Percentiles rank a stretch among this genome's conserved stretches.
These are phyloP conservation scores for Malassezia globosa DNA, from an alignment of 1,284 basidiomycete species.

Conservation along the genomic window DNA sequence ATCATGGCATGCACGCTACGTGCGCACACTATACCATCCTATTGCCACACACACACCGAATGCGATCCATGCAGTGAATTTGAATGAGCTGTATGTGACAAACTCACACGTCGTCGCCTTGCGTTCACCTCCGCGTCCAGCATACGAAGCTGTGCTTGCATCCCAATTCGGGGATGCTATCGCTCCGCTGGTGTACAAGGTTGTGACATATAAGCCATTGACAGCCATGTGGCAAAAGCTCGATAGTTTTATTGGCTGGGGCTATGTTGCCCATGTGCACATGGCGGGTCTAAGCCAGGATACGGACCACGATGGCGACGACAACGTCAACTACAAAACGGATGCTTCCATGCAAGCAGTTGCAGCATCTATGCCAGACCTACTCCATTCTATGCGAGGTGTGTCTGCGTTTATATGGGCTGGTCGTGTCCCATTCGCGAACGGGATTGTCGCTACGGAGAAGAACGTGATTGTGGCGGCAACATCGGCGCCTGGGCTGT, in stretches of 20 bases:
- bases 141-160: conserved; percentile 4
- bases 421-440: conserved; percentile 4
- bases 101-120: conserved; percentile 61
- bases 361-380: no score
- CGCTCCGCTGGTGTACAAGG: neutral
- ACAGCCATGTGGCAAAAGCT: neutral
- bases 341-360: no score
- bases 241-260: conserved; percentile 5
- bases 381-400: no score
- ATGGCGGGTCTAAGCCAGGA: neutral
- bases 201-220: neutral
- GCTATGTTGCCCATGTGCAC: conserved; percentile 8
- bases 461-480: conserved; percentile 2
- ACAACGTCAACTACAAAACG: neutral
- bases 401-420: neutral
- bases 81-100: conserved; percentile 57
- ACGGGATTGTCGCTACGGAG: conserved; percentile 9
- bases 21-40: conserved; percentile 13
- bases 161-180: neutral
- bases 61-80: conserved; percentile 55
- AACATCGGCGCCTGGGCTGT: conserved; percentile 1
- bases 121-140: conserved; percentile 38
- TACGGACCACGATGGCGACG: neutral
- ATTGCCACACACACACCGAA: conserved; percentile 50
- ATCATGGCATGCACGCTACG: conserved; percentile 13